Evolutionary conservation across 805 yeast species (phyloP), one percentile per base, ranked within the genome.

Genomic region (Starmerella potacharoeniae): DNA sequence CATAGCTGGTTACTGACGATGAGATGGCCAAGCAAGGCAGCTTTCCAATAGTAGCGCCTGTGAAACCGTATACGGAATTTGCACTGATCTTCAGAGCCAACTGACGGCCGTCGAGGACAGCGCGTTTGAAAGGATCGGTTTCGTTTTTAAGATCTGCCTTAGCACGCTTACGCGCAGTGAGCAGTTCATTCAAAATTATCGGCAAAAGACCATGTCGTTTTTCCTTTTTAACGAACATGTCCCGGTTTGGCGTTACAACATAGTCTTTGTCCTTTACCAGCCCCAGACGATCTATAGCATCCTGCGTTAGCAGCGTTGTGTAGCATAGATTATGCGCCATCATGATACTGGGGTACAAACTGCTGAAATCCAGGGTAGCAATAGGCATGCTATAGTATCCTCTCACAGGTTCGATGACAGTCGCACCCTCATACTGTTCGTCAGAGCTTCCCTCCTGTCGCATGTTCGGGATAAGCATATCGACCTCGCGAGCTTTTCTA

Each of bases 321-420:
- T 93, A 93, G 68, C 99, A 93, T 56, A 93, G 73, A 68, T 93
- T 93, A 70, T 93, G 97, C 0, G 99, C 98, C 95, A 95, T 93
- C 95, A 93, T 90, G 65, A 93, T 93, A 56, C 96, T 87, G 5
- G 99, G 99, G 70, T 93, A 93, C 76, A 93, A 77, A 54, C 96
- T 88, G 62, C 95, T 89, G 80, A 93, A 93, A 82, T 93, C 99
- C 60, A 93, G 77, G 0, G 99, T 93, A 2, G 99, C 96, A 66
- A 93, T 91, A 0, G 99, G 99, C 14, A 86, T 90, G 69, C 88
- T 95, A 65, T 93, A 95, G 69, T 89, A 95, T 1, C 98, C 99
- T 68, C 97, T 80, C 6, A 76, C 75, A 1, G 99, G 99, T 67
- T 95, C 98, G 70, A 93, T 93, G 62, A 93, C 99, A 0, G 98